phyloP scores from a whole-genome alignment of 2,329 filamentous ascomycete genomes.

The Daldinia eschscholtzii region DNA sequence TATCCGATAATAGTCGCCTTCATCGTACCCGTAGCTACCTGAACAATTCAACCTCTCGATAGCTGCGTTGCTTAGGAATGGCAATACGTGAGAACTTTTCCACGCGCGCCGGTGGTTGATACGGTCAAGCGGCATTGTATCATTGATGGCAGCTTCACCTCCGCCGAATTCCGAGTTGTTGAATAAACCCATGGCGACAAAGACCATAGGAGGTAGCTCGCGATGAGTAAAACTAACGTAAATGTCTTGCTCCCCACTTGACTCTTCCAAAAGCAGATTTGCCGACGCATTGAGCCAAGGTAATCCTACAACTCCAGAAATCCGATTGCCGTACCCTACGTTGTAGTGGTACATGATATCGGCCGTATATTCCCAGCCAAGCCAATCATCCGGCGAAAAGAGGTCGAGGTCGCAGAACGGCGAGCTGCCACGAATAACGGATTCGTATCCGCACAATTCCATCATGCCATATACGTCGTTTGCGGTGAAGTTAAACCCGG shows the following conservation, averaged over 20 bases:
- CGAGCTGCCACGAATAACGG: slow-evolving; percentile 71
- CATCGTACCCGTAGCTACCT: slow-evolving; percentile 66
- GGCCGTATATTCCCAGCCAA: slow-evolving; percentile 74
- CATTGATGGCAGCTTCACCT: slow-evolving; percentile 64
- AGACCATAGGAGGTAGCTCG: slow-evolving; percentile 74
- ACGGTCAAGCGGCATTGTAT: slow-evolving; percentile 72
- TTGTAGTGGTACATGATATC: slow-evolving; percentile 76
- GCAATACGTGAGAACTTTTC: slow-evolving; percentile 72
- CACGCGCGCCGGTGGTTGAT: slow-evolving; percentile 74
- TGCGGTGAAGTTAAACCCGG: slow-evolving; percentile 72
- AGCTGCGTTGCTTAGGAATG: slow-evolving; percentile 75
- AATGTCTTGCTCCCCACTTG: slow-evolving; percentile 64
- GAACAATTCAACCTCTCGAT: slow-evolving; percentile 74
- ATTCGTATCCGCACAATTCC: slow-evolving; percentile 75
- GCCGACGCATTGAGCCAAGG: slow-evolving; percentile 76
- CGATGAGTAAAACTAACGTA: slow-evolving; percentile 78
- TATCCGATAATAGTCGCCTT: slow-evolving; percentile 64
- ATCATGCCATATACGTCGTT: slow-evolving; percentile 75
- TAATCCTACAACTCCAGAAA: slow-evolving; percentile 70
- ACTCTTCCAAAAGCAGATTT: slow-evolving; percentile 58
- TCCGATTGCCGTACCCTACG: slow-evolving; percentile 71
- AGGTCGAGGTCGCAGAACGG: slow-evolving; percentile 71
- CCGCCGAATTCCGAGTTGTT: slow-evolving; percentile 72
- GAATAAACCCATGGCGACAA: slow-evolving; percentile 76
- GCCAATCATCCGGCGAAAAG: slow-evolving; percentile 73